These are phyloP conservation scores for Phytomonas sp. DNA, from an alignment of 208 protist species.

Conservation along the genomic window DNA sequence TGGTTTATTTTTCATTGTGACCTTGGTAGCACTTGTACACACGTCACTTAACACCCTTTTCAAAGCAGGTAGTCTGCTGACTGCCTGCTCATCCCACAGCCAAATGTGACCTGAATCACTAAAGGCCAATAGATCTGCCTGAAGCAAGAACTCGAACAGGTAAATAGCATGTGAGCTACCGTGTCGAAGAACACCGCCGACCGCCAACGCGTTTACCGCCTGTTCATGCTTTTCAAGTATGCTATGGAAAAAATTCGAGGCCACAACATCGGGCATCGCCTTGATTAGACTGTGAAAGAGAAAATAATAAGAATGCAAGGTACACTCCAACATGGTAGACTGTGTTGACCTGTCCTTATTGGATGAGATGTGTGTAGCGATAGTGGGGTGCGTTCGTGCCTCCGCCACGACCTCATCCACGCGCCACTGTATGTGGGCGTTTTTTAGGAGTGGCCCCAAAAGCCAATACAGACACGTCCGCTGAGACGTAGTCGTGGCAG, in stretches of 20 bases:
- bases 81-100: not conserved
- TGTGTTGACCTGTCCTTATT: slow-evolving; percentile 9
- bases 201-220: slow-evolving; percentile 23
- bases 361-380: not conserved
- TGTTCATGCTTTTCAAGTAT: slow-evolving; percentile 36
- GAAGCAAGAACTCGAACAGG: slow-evolving; percentile 45
- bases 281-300: slow-evolving; percentile 23
- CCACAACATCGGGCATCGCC: slow-evolving; percentile 25
- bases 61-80: not conserved
- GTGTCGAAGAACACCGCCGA: slow-evolving; percentile 31
- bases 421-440: slow-evolving; percentile 35
- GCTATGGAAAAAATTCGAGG: slow-evolving; percentile 36
- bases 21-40: not conserved
- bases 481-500: slow-evolving; percentile 4
- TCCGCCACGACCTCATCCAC: slow-evolving; percentile 22
- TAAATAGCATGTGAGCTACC: slow-evolving; percentile 17
- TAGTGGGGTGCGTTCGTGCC: slow-evolving; percentile 12
- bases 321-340: slow-evolving; percentile 26
- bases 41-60: not conserved
- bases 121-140: slow-evolving; percentile 31
- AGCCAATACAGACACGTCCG: slow-evolving; percentile 43
- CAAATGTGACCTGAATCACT: slow-evolving; percentile 7
- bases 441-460: slow-evolving; percentile 42
- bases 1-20: not conserved
- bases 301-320: slow-evolving; percentile 18